Evolutionary conservation across 2,329 filamentous ascomycete species (phyloP).

Genomic region (Thielaviopsis ethacetica): DNA sequence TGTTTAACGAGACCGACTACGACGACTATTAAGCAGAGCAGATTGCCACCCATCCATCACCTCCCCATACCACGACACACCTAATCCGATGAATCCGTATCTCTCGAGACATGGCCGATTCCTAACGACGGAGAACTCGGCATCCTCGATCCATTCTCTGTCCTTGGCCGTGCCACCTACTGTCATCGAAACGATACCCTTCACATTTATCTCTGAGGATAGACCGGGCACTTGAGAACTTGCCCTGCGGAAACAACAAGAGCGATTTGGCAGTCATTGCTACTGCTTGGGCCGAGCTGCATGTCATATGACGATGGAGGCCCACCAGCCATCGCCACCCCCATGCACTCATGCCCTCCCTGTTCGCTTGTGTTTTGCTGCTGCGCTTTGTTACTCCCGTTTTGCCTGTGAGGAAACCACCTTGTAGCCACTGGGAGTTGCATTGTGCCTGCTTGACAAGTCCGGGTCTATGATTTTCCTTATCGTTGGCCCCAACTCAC

Average conservation of each 20-base stretch:
- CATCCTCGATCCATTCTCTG: background rate
- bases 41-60: background rate
- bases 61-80: background rate
- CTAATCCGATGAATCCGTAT: background rate
- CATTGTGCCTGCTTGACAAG: background rate
- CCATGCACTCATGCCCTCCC: background rate
- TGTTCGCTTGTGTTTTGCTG: background rate
- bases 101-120: background rate
- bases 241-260: background rate
- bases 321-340: background rate
- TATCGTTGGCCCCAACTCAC: background rate
- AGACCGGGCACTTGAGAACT: background rate
- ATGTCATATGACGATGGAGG: background rate
- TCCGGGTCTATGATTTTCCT: background rate
- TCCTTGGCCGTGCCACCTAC: background rate
- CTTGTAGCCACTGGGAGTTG: background rate
- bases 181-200: background rate
- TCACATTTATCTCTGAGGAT: background rate
- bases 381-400: background rate
- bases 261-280: background rate
- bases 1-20: conserved; percentile 36
- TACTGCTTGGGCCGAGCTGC: background rate
- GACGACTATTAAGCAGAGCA: conserved; percentile 10
- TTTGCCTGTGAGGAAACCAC: background rate
- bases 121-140: background rate